Percentiles rank a stretch among this genome's conserved stretches.
These are phyloP conservation scores for Mycena polygramma DNA, from an alignment of 768 basidiomycete genomes.

Conservation along the genomic window DNA sequence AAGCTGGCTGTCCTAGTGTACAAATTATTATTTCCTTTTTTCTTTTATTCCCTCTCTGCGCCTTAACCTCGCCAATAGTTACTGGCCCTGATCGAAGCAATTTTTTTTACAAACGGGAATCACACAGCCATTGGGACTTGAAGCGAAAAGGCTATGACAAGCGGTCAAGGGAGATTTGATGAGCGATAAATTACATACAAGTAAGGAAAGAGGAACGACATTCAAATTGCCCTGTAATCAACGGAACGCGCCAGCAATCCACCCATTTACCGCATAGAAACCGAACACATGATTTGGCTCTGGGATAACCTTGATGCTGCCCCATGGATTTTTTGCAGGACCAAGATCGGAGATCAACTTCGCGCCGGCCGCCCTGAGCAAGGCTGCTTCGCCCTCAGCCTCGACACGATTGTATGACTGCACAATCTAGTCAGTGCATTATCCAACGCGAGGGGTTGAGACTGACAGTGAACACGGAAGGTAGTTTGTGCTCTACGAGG, in stretches of 20 bases:
- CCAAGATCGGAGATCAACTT: slow-evolving; percentile 19
- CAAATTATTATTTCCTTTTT: too few relatives aligned
- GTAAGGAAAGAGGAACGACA: too few relatives aligned
- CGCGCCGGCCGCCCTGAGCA: slow-evolving; percentile 31
- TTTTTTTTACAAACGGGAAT: too few relatives aligned
- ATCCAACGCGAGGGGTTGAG: background rate
- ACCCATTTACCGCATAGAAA: slow-evolving; percentile 51
- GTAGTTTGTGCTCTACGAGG: slow-evolving; percentile 24
- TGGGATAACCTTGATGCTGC: slow-evolving; percentile 25
- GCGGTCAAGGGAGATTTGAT: too few relatives aligned
- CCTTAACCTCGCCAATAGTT: too few relatives aligned
- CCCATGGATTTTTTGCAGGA: slow-evolving; percentile 35
- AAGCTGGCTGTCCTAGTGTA: too few relatives aligned
- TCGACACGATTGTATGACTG: slow-evolving; percentile 35
- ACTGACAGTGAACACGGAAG: slow-evolving; percentile 29
- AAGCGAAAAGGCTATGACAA: too few relatives aligned
- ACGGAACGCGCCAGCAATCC: slow-evolving; percentile 52
- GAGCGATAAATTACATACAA: too few relatives aligned
- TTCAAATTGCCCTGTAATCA: background rate
- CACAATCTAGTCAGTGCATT: background rate
- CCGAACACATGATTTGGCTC: slow-evolving; percentile 48
- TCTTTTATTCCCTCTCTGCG: too few relatives aligned
- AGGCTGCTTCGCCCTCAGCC: slow-evolving; percentile 26
- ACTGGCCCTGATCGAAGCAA: too few relatives aligned
- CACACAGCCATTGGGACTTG: too few relatives aligned